Percentiles rank a stretch among this genome's conserved stretches.
phyloP scores from a whole-genome alignment of 202 grass and related monocot genomes.

The Digitaria exilis region DNA sequence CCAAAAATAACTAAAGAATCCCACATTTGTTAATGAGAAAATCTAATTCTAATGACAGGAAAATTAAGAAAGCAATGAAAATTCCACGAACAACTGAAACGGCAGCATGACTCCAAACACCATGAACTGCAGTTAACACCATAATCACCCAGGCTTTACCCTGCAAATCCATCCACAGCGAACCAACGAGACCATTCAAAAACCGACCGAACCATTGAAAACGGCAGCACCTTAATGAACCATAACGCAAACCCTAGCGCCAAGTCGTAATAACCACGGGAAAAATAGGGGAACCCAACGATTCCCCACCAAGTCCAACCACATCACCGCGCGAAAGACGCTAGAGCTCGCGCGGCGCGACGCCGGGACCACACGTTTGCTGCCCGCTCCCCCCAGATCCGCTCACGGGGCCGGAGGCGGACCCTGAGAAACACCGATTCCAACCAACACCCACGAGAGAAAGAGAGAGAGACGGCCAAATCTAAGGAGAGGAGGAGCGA shows the following conservation, averaged over 20 bases:
- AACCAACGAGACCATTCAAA: too few species aligned
- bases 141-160: not conserved
- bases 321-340: not conserved
- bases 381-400: not conserved
- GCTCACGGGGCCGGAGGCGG: not conserved
- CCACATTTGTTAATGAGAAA: not conserved
- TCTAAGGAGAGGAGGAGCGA: not conserved
- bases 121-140: not conserved
- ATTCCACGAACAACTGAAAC: not conserved
- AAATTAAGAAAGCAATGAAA: not conserved
- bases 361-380: not conserved
- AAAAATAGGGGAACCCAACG: not conserved
- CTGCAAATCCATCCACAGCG: too few species aligned
- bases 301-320: not conserved
- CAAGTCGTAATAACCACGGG: not conserved
- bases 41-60: not conserved
- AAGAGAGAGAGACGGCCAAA: not conserved
- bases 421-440: not conserved
- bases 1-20: not conserved
- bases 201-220: not conserved
- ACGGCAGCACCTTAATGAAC: not conserved
- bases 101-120: not conserved
- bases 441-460: not conserved
- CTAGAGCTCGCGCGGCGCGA: not conserved
- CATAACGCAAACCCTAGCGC: slow-evolving; percentile 26